Conservation (phyloP, 2,329 filamentous ascomycete species). For the Penicillium sp. region DNA sequence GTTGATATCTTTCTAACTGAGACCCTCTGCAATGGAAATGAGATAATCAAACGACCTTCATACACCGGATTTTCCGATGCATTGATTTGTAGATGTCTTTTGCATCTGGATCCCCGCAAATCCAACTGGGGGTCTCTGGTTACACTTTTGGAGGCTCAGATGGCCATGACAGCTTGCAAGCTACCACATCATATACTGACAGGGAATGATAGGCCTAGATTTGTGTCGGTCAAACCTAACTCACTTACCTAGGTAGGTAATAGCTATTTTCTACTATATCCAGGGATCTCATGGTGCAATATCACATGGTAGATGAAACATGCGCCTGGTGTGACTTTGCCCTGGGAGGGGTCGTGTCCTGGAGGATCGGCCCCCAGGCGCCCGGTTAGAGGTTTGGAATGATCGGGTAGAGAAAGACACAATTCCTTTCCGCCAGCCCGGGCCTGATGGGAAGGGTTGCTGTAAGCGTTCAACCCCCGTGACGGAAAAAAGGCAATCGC, state of each 20-base stretch:
- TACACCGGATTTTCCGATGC: neutral
- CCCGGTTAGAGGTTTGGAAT: constrained; percentile 14
- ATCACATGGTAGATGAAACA: constrained; percentile 34
- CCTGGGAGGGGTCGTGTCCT: constrained; percentile 5
- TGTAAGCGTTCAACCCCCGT: constrained; percentile 3
- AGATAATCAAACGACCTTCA: neutral
- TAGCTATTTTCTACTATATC: neutral
- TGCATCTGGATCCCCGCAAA: neutral
- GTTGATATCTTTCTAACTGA: neutral
- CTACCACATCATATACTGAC: neutral
- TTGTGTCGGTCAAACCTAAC: neutral
- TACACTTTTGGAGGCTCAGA: neutral
- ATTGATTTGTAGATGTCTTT: neutral
- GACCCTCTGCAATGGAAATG: neutral
- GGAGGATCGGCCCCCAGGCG: constrained; percentile 18
- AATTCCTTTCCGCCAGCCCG: constrained; percentile 12
- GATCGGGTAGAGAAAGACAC: constrained; percentile 2
- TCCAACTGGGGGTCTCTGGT: neutral
- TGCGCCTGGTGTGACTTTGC: constrained; percentile 23
- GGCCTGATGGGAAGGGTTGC: constrained; percentile 1
- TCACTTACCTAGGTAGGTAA: neutral
- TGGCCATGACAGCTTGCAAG: neutral
- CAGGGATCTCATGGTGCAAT: constrained; percentile 6
- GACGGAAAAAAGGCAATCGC: neutral
- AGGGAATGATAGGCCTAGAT: neutral